Conservation (phyloP, 768 basidiomycete species). For the Boletus sensibilis region DNA sequence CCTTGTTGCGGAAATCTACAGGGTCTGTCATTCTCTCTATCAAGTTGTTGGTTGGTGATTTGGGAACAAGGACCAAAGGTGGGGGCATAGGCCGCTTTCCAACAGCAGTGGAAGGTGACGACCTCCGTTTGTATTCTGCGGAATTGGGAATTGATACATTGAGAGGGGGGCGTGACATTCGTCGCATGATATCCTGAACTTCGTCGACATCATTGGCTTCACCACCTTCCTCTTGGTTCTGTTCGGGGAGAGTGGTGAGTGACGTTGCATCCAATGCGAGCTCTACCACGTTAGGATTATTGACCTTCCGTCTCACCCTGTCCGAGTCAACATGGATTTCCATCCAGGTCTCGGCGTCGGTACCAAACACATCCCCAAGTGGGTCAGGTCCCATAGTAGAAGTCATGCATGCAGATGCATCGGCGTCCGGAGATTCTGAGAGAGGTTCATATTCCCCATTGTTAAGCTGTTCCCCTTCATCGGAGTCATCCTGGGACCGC, state of each 20-base stretch:
- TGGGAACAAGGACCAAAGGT: constrained; percentile 52
- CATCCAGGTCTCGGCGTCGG: constrained; percentile 63
- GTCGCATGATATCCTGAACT: constrained; percentile 38
- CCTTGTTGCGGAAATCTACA: constrained; percentile 13
- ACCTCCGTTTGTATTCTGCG: constrained; percentile 35
- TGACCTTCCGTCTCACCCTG: constrained; percentile 23
- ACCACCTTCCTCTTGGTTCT: constrained; percentile 25
- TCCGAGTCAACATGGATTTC: constrained; percentile 45
- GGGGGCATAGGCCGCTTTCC: constrained; percentile 52
- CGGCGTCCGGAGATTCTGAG: constrained; percentile 27
- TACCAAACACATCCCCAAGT: constrained; percentile 60
- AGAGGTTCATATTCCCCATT: constrained; percentile 29
- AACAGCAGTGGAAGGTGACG: constrained; percentile 34
- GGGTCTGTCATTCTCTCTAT: constrained; percentile 23
- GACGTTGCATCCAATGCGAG: constrained; percentile 50
- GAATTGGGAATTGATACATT: constrained; percentile 42
- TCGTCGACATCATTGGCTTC: constrained; percentile 35
- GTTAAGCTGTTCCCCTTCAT: constrained; percentile 31
- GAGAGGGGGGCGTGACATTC: constrained; percentile 39
- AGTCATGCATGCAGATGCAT: constrained; percentile 39
- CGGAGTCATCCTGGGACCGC: constrained; percentile 23
- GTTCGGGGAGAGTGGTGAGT: constrained; percentile 29
- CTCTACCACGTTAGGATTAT: constrained; percentile 47
- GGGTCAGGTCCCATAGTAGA: constrained; percentile 45
- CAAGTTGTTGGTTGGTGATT: constrained; percentile 31